Evolutionary conservation across 805 yeast species (phyloP).

Genomic region (Wickerhamomyces queroliae): DNA sequence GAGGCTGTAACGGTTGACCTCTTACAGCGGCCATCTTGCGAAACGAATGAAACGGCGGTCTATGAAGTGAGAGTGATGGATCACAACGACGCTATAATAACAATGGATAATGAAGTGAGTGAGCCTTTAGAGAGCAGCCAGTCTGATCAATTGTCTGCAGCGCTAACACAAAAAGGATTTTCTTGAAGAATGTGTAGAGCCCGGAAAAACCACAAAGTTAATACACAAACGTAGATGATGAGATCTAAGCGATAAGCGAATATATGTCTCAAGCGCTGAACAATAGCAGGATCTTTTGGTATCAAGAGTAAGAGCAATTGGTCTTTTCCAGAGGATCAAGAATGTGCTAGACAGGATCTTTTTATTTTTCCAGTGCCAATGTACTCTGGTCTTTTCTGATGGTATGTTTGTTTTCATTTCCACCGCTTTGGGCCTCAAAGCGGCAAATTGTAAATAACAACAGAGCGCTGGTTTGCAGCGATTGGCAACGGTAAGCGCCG

Average conservation of each 20-base stretch:
- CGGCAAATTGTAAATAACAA: slow-evolving; percentile 22
- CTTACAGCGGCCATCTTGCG: slow-evolving; percentile 25
- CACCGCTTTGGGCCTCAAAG: slow-evolving; percentile 7
- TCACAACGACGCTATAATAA: no score
- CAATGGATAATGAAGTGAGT: background rate
- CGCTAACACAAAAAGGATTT: slow-evolving; percentile 3
- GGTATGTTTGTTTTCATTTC: slow-evolving; percentile 12
- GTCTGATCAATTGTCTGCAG: background rate
- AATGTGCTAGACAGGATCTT: background rate
- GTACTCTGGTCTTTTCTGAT: background rate
- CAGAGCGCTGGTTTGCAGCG: slow-evolving; percentile 13
- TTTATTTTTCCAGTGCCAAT: slow-evolving; percentile 1
- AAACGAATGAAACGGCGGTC: background rate
- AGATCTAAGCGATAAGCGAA: background rate
- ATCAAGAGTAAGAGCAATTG: background rate
- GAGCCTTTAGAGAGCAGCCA: background rate
- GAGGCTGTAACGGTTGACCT: slow-evolving; percentile 35
- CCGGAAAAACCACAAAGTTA: background rate
- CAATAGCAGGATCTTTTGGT: background rate
- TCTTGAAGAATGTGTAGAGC: background rate
- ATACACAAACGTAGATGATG: background rate
- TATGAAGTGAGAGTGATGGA: no score
- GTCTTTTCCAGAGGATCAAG: background rate
- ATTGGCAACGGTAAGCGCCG: background rate
- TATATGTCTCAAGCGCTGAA: background rate